Conservation (phyloP, 306 rosid species). For the Lathyrus oleraceus region DNA sequence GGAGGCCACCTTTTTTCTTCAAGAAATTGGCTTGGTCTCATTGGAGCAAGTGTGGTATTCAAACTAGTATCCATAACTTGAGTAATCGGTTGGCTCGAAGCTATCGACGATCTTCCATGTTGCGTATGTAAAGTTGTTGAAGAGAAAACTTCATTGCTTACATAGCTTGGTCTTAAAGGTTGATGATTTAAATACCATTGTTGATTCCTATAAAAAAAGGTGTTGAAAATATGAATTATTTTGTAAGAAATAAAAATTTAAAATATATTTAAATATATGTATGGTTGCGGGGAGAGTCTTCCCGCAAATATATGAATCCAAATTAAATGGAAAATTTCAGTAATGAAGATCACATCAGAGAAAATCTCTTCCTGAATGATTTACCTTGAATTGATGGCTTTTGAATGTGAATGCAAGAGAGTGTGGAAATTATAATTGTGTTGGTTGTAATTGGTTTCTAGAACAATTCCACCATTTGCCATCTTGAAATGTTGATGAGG, state of each 20-base stretch:
- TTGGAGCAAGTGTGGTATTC: conserved; percentile 41
- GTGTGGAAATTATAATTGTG: conserved; percentile 33
- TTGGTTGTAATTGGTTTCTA: conserved; percentile 34
- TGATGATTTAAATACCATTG: conserved; percentile 42
- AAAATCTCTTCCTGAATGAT: no score
- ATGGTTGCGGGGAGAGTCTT: no score
- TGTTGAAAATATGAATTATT: background rate
- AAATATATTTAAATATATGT: conserved; percentile 1
- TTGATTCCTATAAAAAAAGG: conserved; percentile 40
- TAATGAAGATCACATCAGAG: no score
- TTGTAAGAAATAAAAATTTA: no score
- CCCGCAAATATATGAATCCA: no score
- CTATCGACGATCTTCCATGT: conserved; percentile 26
- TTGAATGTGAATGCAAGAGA: conserved; percentile 38
- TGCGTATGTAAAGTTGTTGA: conserved; percentile 38
- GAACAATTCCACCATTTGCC: conserved; percentile 61
- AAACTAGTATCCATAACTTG: conserved; percentile 26
- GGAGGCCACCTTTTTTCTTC: conserved; percentile 61
- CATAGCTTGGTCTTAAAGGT: conserved; percentile 33
- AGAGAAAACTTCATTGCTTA: conserved; percentile 33
- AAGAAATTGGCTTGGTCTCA: conserved; percentile 57
- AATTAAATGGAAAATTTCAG: no score
- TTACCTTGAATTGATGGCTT: conserved; percentile 45
- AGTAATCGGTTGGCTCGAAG: conserved; percentile 21
- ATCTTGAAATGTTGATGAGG: conserved; percentile 52